phyloP scores from a whole-genome alignment of 371 early-diverging fungal genomes.

The Rhizopus delemar region DNA sequence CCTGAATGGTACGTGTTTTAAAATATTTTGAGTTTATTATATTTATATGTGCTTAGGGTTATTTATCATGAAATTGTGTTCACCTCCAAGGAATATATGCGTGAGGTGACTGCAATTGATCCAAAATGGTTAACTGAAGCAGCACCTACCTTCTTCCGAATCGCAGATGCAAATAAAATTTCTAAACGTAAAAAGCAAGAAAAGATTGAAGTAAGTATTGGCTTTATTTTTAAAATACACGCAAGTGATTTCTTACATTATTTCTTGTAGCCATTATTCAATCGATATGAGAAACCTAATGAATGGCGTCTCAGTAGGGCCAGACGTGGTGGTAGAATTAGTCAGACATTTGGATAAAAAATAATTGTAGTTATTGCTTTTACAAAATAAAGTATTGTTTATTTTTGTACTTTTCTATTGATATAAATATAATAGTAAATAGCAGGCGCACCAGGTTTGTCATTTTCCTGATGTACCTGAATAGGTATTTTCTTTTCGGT shows the following conservation, averaged over 20 bases:
- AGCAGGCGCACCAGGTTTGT: conserved; percentile 35
- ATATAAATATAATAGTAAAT: conserved; percentile 36
- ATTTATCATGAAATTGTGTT: conserved; percentile 97
- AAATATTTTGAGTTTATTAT: background rate
- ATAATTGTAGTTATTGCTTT: background rate
- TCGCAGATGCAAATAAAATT: conserved; percentile 90
- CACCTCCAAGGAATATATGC: conserved; percentile 98
- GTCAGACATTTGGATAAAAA: conserved; percentile 74
- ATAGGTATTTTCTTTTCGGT: conserved; percentile 27
- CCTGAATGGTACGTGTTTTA: conserved; percentile 80
- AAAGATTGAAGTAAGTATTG: conserved; percentile 66
- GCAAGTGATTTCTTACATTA: background rate
- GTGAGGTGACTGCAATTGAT: conserved; percentile 94
- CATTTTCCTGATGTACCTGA: conserved; percentile 25
- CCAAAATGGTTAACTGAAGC: conserved; percentile 97
- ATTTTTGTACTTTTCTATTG: conserved; percentile 17
- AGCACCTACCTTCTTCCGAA: conserved; percentile 95
- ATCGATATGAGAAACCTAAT: conserved; percentile 88
- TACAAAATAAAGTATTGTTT: conserved; percentile 6
- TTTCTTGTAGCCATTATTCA: conserved; percentile 76
- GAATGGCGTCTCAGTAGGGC: conserved; percentile 86
- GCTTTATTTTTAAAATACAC: too few relatives aligned
- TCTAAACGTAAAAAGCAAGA: conserved; percentile 92
- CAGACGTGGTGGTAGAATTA: conserved; percentile 72
- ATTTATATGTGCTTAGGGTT: conserved; percentile 57